Percentiles rank a stretch among this genome's conserved stretches.
These are phyloP conservation scores for Citrus reticulata DNA, from an alignment of 345 rosid species.

Conservation along the genomic window DNA sequence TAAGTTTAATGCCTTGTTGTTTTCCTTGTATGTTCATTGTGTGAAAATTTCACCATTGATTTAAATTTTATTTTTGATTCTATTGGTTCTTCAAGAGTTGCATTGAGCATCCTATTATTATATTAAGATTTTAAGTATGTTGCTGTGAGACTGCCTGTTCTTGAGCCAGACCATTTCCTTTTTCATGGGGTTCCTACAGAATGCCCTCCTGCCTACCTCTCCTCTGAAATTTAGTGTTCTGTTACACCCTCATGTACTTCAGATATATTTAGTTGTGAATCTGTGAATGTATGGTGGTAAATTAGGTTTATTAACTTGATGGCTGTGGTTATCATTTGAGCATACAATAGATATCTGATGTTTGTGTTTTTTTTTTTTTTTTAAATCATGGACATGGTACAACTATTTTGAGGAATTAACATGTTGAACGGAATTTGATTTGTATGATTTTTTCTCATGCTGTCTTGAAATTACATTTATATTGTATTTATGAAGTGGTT, in stretches of 20 bases:
- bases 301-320: neutral
- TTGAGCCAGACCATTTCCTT: neutral
- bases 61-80: neutral
- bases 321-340: neutral
- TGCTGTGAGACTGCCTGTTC: neutral
- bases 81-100: neutral
- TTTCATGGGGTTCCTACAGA: neutral
- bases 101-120: neutral
- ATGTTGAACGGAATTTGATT: neutral
- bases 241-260: neutral
- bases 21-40: neutral
- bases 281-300: neutral
- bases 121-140: neutral
- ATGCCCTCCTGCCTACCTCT: neutral
- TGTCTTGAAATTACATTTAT: neutral
- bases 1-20: neutral
- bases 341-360: neutral
- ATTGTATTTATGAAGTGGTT: neutral
- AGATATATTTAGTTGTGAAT: neutral
- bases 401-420: neutral
- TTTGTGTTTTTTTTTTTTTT: neutral
- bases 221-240: neutral
- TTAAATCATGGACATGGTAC: neutral
- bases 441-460: neutral
- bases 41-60: neutral